A percentile compares a stretch with the other conserved stretches of the same genome.
These are phyloP conservation scores for Clitocybe nebularis DNA, from an alignment of 1,284 basidiomycete genomes.

Conservation along the genomic window DNA sequence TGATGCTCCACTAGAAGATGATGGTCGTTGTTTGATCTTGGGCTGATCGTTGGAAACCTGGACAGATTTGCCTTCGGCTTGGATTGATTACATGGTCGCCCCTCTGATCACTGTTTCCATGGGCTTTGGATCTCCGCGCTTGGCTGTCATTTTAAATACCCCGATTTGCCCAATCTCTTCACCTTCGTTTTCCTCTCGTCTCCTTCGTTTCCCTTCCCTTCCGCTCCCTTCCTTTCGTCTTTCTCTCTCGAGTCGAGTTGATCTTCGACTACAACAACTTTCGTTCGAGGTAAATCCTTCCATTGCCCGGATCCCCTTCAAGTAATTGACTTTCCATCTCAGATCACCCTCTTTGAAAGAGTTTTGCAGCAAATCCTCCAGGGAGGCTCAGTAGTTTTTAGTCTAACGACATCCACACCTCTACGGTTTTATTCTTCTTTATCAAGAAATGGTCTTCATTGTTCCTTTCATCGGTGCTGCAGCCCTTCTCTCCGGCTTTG, in stretches of 20 bases:
- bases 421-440: slow-evolving; percentile 40
- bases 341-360: slow-evolving; percentile 76
- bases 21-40: too few relatives aligned
- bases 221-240: slow-evolving; percentile 34
- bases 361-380: slow-evolving; percentile 49
- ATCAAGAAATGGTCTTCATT: slow-evolving; percentile 51
- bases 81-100: too few relatives aligned
- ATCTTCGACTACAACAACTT: slow-evolving; percentile 53
- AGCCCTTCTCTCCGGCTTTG: slow-evolving; percentile 48
- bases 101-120: slow-evolving; percentile 16
- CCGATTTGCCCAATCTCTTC: background rate
- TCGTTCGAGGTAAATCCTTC: slow-evolving; percentile 46
- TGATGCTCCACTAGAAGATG: too few relatives aligned
- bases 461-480: slow-evolving; percentile 48
- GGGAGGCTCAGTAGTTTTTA: slow-evolving; percentile 48
- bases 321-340: slow-evolving; percentile 14
- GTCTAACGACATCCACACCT: slow-evolving; percentile 46
- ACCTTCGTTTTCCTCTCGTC: slow-evolving; percentile 21
- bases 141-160: slow-evolving; percentile 9
- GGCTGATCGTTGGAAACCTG: too few relatives aligned
- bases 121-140: slow-evolving; percentile 20
- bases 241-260: slow-evolving; percentile 55
- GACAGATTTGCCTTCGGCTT: too few relatives aligned
- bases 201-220: slow-evolving; percentile 20
- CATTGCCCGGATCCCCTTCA: slow-evolving; percentile 1